phyloP scores from a whole-genome alignment of 345 rosid species.

The Pistacia vera region DNA sequence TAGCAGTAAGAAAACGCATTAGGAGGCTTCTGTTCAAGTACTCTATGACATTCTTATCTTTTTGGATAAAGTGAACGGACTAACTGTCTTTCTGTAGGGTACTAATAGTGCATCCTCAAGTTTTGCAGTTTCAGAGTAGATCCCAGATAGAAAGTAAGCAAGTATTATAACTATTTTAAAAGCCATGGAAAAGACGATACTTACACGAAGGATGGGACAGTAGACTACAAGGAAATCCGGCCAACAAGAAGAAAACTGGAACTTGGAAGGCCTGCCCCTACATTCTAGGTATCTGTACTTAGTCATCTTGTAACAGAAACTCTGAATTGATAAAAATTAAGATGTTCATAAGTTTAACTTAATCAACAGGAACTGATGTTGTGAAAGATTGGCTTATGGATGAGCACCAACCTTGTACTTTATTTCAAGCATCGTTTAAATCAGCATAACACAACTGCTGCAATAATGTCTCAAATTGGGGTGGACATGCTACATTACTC shows the following conservation, averaged over 20 bases:
- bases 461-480: conserved; percentile 70
- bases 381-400: conserved; percentile 84
- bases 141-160: neutral
- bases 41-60: neutral
- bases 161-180: too few relatives aligned
- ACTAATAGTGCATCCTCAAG: neutral
- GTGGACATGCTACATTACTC: conserved; percentile 87
- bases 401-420: conserved; percentile 75
- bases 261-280: conserved; percentile 88
- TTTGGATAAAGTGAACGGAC: too few relatives aligned
- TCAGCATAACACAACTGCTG: conserved; percentile 54
- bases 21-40: too few relatives aligned
- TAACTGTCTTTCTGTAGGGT: neutral
- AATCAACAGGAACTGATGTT: conserved; percentile 55
- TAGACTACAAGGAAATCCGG: conserved; percentile 64
- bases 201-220: conserved; percentile 68
- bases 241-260: conserved; percentile 62
- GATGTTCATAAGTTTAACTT: conserved; percentile 6
- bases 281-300: conserved; percentile 54
- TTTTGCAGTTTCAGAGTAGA: neutral
- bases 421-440: conserved; percentile 54
- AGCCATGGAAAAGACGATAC: conserved; percentile 40
- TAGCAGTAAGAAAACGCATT: too few relatives aligned
- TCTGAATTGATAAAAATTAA: neutral
- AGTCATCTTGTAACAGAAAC: neutral